These are phyloP conservation scores for Microsporum audouinii DNA, from an alignment of 2,329 filamentous ascomycete genomes.

Conservation along the genomic window DNA sequence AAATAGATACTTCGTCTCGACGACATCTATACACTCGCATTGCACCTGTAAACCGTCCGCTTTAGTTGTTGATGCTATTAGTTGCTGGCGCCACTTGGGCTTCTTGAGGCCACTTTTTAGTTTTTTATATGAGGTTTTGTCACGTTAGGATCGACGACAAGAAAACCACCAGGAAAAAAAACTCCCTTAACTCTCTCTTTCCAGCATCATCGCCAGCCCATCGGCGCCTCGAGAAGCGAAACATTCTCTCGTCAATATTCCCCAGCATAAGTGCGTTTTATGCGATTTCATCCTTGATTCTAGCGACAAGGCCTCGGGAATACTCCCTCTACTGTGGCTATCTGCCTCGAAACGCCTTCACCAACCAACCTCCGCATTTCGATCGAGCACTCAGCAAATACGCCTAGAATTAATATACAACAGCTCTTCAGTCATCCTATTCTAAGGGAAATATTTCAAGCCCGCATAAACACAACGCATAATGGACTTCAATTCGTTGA, in stretches of 20 bases:
- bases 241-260: neutral
- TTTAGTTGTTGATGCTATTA: neutral
- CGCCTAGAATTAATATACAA: neutral
- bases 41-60: neutral
- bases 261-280: neutral
- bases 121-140: neutral
- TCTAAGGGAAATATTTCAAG: neutral
- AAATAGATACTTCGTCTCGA: neutral
- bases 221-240: neutral
- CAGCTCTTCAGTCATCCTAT: neutral
- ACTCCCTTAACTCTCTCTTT: neutral
- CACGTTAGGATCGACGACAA: neutral
- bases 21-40: neutral
- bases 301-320: neutral
- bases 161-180: neutral
- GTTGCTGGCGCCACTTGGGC: neutral
- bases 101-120: neutral
- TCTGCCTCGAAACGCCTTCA: neutral
- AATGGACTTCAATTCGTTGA: conserved; percentile 80
- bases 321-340: neutral
- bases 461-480: conserved; percentile 16
- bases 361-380: neutral
- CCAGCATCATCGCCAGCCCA: neutral
- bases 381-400: neutral
- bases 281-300: neutral